phyloP scores from a whole-genome alignment of 148 eudicot species.

The Diospyros kaki region DNA sequence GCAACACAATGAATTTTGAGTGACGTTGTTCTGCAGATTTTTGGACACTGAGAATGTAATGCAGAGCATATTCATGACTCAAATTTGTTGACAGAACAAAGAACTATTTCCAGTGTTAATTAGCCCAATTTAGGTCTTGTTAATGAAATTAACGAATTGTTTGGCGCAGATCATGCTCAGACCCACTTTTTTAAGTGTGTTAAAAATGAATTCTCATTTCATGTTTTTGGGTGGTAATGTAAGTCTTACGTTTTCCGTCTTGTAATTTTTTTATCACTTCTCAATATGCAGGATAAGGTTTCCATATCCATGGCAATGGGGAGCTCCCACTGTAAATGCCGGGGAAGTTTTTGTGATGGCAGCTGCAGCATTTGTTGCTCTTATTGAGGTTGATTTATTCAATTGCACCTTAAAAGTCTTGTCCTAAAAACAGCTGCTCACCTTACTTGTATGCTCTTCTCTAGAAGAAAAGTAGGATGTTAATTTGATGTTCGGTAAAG shows the following conservation, averaged over 20 bases:
- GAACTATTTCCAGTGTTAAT: not conserved
- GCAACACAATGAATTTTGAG: not conserved
- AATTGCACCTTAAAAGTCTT: not conserved
- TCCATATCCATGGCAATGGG: constrained; percentile 98
- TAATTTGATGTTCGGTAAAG: not conserved
- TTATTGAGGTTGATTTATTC: constrained; percentile 59
- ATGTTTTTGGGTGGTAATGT: not conserved
- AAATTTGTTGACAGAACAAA: not conserved
- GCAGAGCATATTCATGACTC: not conserved
- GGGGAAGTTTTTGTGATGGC: constrained; percentile 65
- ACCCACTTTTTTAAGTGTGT: too few species aligned
- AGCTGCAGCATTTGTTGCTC: constrained; percentile 81
- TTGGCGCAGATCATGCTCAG: not conserved
- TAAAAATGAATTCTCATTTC: too few species aligned
- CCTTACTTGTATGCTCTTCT: not conserved
- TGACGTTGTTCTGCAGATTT: not conserved
- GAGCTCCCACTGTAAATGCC: constrained; percentile 58
- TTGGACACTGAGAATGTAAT: not conserved
- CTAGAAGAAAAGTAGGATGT: not conserved
- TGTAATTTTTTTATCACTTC: not conserved
- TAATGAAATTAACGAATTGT: not conserved
- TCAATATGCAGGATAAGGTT: constrained; percentile 62
- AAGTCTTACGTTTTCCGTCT: not conserved
- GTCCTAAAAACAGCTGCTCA: not conserved
- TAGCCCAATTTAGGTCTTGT: not conserved